A percentile compares a stretch with the other conserved stretches of the same genome.
These are phyloP conservation scores for Knufia petricola DNA, from an alignment of 2,329 filamentous ascomycete genomes.

Conservation along the genomic window DNA sequence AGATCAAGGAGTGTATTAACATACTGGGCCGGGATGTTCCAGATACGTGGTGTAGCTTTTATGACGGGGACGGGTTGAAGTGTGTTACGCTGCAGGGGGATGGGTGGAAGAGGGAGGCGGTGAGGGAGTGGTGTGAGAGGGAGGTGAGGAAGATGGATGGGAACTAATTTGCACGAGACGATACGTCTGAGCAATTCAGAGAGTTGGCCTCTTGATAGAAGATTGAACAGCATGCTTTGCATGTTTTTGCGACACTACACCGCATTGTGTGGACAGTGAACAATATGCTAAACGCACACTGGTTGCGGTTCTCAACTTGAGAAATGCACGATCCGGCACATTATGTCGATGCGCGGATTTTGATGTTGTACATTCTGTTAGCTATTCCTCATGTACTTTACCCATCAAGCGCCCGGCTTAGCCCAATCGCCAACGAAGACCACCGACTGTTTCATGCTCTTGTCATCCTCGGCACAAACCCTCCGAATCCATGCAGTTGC, in stretches of 20 bases:
- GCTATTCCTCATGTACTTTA: not conserved
- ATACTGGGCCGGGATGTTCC: constrained; percentile 39
- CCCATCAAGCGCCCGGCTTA: not conserved
- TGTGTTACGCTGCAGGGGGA: constrained; percentile 19
- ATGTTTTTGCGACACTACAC: too few relatives aligned
- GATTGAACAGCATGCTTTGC: too few relatives aligned
- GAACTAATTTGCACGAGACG: not conserved
- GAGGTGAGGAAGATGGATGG: not conserved
- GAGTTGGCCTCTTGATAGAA: too few relatives aligned
- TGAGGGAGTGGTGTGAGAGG: constrained; percentile 12
- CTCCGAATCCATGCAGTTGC: not conserved
- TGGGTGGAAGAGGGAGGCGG: constrained; percentile 17
- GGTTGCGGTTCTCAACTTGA: too few relatives aligned
- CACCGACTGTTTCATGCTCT: not conserved
- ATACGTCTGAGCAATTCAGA: too few relatives aligned
- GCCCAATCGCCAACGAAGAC: constrained; percentile 1
- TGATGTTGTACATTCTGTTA: too few relatives aligned
- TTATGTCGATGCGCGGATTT: too few relatives aligned
- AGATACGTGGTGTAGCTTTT: constrained; percentile 42
- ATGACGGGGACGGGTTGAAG: constrained; percentile 23
- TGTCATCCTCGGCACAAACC: not conserved
- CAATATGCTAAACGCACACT: too few relatives aligned
- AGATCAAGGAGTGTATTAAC: constrained; percentile 39
- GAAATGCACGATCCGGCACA: too few relatives aligned
- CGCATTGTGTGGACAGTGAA: too few relatives aligned